phyloP scores from a whole-genome alignment of 371 early-diverging fungal genomes.

The Basidiobolus meristosporus region DNA sequence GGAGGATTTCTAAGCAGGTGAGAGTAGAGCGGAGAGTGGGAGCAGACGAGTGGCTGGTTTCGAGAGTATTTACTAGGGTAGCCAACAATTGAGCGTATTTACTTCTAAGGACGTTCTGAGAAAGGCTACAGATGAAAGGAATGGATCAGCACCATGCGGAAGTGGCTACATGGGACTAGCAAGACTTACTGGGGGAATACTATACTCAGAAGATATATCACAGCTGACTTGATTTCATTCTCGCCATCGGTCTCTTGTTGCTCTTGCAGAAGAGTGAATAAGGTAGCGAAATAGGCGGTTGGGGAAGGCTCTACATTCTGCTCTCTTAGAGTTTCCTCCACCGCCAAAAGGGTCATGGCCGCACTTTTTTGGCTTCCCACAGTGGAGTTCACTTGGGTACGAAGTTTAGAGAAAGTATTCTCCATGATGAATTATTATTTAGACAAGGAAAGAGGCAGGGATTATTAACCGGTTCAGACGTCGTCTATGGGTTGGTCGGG shows the following conservation, averaged over 20 bases:
- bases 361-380: conserved; percentile 66
- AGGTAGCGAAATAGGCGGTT: conserved; percentile 74
- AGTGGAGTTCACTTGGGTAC: conserved; percentile 53
- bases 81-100: conserved; percentile 38
- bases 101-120: conserved; percentile 32
- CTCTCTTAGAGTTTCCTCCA: conserved; percentile 74
- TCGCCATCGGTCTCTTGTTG: conserved; percentile 25
- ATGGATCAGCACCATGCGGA: no score
- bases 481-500: no score
- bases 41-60: conserved; percentile 37
- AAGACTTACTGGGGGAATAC: conserved; percentile 66
- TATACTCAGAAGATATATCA: conserved; percentile 59
- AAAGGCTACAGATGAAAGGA: no score
- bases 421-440: conserved; percentile 22
- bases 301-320: conserved; percentile 42
- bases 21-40: conserved; percentile 56
- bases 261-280: conserved; percentile 57
- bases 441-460: no score
- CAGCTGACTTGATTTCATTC: conserved; percentile 38
- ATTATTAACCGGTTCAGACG: no score
- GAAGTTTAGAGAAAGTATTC: conserved; percentile 20
- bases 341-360: conserved; percentile 63
- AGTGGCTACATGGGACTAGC: no score
- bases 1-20: conserved; percentile 62
- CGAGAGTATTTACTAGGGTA: conserved; percentile 30